A percentile compares a stretch with the other conserved stretches of the same genome.
These are phyloP conservation scores for Novymonas esmeraldas DNA, from an alignment of 208 protist species.

Conservation along the genomic window DNA sequence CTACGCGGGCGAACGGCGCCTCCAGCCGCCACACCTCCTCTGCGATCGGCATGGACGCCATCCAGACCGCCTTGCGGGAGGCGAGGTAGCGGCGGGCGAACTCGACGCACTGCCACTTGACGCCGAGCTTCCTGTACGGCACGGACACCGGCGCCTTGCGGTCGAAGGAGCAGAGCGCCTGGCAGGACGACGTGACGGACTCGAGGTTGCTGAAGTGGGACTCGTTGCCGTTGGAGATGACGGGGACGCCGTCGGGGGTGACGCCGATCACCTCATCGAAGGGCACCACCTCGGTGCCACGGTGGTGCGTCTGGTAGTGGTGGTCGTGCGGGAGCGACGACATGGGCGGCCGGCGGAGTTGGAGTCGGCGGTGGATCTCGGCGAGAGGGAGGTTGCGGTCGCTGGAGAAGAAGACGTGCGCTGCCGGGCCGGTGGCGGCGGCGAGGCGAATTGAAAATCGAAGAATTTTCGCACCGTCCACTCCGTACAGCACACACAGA, in stretches of 20 bases:
- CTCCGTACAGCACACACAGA: too few species aligned
- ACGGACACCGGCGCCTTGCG: slow-evolving; percentile 8
- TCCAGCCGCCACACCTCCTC: slow-evolving; percentile 55
- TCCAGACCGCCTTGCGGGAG: slow-evolving; percentile 68
- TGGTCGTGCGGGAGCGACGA: slow-evolving; percentile 29
- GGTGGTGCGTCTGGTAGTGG: slow-evolving; percentile 40
- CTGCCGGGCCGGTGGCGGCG: slow-evolving; percentile 8
- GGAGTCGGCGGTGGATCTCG: slow-evolving; percentile 35
- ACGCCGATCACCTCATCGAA: slow-evolving; percentile 66
- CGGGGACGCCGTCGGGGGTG: slow-evolving; percentile 63
- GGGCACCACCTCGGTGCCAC: slow-evolving; percentile 52
- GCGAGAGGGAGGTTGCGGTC: slow-evolving; percentile 21
- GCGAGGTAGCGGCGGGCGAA: slow-evolving; percentile 76
- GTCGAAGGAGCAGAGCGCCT: slow-evolving; percentile 48
- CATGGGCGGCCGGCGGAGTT: slow-evolving; percentile 18
- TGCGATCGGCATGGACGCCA: slow-evolving; percentile 50
- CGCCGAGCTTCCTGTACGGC: slow-evolving; percentile 46
- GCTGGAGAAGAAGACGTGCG: slow-evolving; percentile 8
- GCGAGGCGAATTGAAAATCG: slow-evolving; percentile 13
- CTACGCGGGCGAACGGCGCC: slow-evolving; percentile 31
- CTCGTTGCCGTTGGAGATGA: slow-evolving; percentile 76
- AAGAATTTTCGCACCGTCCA: slow-evolving; percentile 11
- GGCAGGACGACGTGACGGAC: slow-evolving; percentile 37
- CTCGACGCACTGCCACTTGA: slow-evolving; percentile 78
- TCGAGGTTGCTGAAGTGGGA: slow-evolving; percentile 53